phyloP scores from a whole-genome alignment of 129 eudicot genomes.

The Daucus carota region DH1_v3.0 NC_030383.2:5940501-5941000 shows the following conservation, averaged over 20 bases:
- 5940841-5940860: no score
- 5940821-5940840: not conserved
- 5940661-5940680: no score
- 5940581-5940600: not conserved
- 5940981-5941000: conserved; percentile 14
- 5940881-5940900: not conserved
- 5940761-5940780: no score
- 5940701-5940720: no score
- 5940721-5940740: no score
- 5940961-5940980: not conserved
- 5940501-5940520: no score
- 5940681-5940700: no score
- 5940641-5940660: no score
- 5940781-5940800: not conserved
- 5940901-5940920: not conserved
- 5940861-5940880: no score
- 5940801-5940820: not conserved
- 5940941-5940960: not conserved
- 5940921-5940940: no score
- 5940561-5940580: not conserved
- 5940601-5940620: not conserved
- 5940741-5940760: no score
- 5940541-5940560: not conserved
- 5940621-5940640: no score
- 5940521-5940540: not conserved